A percentile compares a stretch with the other conserved stretches of the same genome.
These are phyloP conservation scores for Pyracantha coccinea DNA, from an alignment of 331 rosid species.

Conservation along the genomic window DNA sequence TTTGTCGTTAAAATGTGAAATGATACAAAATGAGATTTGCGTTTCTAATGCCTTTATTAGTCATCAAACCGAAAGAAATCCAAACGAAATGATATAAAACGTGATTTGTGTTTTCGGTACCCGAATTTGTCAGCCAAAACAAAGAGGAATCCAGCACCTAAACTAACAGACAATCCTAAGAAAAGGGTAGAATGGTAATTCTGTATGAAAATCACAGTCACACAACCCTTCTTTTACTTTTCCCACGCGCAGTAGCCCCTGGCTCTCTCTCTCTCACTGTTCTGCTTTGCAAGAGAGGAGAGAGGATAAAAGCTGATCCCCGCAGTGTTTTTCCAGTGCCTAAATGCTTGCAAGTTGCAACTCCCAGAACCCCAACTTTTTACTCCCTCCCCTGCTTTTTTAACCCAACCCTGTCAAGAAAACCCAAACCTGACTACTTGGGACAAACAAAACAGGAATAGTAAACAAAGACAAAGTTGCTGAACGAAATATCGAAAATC, in stretches of 20 bases:
- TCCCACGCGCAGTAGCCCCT: not conserved
- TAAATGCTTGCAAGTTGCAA: constrained; percentile 2
- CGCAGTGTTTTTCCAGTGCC: constrained; percentile 20
- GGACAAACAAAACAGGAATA: constrained; percentile 24
- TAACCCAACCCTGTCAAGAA: constrained; percentile 25
- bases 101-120: too few species aligned
- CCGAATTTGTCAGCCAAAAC: not conserved
- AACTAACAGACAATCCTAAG: not conserved
- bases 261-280: not conserved
- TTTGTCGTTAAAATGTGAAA: too few species aligned
- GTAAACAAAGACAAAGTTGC: constrained; percentile 6
- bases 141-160: not conserved
- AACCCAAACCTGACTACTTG: constrained; percentile 30
- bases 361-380: constrained; percentile 2
- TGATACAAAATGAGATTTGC: too few species aligned
- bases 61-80: too few species aligned
- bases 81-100: too few species aligned
- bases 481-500: not conserved
- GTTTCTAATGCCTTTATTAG: too few species aligned
- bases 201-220: not conserved
- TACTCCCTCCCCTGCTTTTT: not conserved
- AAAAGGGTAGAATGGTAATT: constrained; percentile 18
- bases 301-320: constrained; percentile 51
- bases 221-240: not conserved
- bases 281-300: constrained; percentile 23